Evolutionary conservation across 768 basidiomycete species (phyloP).

Genomic region (Leucosporidium scottii): DNA sequence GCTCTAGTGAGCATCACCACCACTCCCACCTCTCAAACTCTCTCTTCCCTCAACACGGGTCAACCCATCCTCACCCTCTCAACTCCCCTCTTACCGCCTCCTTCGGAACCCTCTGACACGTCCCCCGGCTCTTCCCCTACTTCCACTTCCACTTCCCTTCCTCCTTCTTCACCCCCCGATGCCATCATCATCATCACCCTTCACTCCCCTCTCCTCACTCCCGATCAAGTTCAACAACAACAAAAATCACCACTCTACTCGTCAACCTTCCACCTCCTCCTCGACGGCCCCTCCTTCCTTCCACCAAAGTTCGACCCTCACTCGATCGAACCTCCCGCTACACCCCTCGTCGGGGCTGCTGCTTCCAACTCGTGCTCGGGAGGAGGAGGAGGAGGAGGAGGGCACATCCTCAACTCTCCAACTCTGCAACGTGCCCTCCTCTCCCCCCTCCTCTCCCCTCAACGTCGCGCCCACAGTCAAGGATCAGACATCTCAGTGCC

Average conservation of each 20-base stretch:
- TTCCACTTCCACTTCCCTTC: neutral
- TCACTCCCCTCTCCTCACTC: conserved; percentile 9
- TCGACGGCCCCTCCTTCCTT: conserved; percentile 20
- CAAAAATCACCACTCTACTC: conserved; percentile 16
- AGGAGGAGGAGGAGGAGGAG: neutral
- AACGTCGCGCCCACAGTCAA: neutral
- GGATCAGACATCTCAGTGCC: neutral
- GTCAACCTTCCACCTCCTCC: conserved; percentile 15
- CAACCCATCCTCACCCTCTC: conserved; percentile 21
- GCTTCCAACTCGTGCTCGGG: neutral
- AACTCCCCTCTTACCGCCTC: conserved; percentile 6
- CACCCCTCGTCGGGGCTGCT: conserved; percentile 6
- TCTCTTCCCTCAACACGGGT: conserved; percentile 23
- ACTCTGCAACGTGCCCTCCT: conserved; percentile 27
- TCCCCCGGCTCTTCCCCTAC: neutral
- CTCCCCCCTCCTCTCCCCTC: conserved; percentile 11
- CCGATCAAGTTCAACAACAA: neutral
- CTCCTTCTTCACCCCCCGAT: neutral
- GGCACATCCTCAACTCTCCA: conserved; percentile 17
- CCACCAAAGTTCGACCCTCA: conserved; percentile 18
- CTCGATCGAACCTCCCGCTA: neutral
- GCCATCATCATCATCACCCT: neutral
- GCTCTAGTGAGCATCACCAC: conserved; percentile 12
- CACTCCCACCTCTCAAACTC: conserved; percentile 19
- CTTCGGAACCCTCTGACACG: neutral